Evolutionary conservation across 257 asterid genomes (phyloP), one percentile per base, ranked within the genome.

Genomic region (Verbena officinalis): DNA sequence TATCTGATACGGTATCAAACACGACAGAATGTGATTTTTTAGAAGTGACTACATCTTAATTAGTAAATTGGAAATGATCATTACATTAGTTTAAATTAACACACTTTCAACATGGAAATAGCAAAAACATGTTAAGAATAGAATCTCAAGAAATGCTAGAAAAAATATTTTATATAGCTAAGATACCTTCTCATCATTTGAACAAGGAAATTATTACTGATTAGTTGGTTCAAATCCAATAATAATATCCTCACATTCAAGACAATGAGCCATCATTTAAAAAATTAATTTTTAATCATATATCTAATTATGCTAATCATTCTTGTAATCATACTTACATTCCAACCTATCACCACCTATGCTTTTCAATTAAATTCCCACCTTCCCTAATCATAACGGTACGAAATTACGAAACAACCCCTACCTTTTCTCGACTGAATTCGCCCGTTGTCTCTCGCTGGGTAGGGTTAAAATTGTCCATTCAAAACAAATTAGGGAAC

Each of bases 121-220:
- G 23, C 33, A 14, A 49, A 11, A 36, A 42, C 55, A 55, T n/a
- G 34, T 31, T 2, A 22, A 67, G 48, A n/a, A 60, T 36, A 31
- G 33, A 44, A 55, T 55, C 57, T 19, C 0, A 3, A 5, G 11
- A 67, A 66, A 16, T 27, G 36, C 31, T 33, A 12, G 16, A 64
- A 16, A 46, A 24, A 40, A 5, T 27, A 27, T 46, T 4, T n/a
- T n/a, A n/a, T n/a, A 43, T 68, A 58, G 73, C 15, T 60, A 63
- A 27, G 72, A 69, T 75, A 34, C 59, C 56, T n/a, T 54, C 67
- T 59, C 59, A 57, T 71, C 62, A 71, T 71, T 56, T 49, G 72
- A 77, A 69, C 77, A 72, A 69, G 38, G 62, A 76, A 72, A 75
- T 75, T 61, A 79, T 72, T 60, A 72, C n/a, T n/a, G n/a, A n/a